phyloP scores from a whole-genome alignment of 345 rosid genomes.

The Eucalyptus erythrocorys region DNA sequence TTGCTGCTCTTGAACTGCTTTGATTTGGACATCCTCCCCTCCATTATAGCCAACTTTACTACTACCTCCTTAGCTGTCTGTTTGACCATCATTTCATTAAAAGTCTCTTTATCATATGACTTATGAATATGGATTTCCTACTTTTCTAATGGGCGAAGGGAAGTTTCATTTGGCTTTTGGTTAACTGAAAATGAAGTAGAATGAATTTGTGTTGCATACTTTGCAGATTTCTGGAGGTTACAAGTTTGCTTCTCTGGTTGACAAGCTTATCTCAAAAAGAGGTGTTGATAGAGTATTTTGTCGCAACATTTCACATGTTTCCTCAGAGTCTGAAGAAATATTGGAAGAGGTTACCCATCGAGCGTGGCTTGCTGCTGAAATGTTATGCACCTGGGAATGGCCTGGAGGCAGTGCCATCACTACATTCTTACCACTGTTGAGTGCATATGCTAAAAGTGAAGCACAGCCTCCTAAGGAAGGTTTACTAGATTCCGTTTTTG shows the following conservation, averaged over 20 bases:
- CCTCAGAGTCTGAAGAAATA: slow-evolving; percentile 7
- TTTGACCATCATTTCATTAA: not conserved
- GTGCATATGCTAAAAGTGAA: slow-evolving; percentile 37
- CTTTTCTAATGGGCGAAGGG: not conserved
- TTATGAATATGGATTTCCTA: not conserved
- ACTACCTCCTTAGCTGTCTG: not conserved
- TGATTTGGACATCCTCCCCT: not conserved
- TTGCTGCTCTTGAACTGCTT: not conserved
- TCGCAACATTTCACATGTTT: slow-evolving; percentile 2
- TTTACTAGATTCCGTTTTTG: slow-evolving; percentile 51
- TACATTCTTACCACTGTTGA: slow-evolving; percentile 63
- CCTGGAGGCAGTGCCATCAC: slow-evolving; percentile 63
- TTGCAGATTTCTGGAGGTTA: slow-evolving; percentile 44
- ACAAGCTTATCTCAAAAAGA: slow-evolving; percentile 47
- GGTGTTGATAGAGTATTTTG: slow-evolving; percentile 48
- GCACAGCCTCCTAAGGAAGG: slow-evolving; percentile 8
- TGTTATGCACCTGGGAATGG: slow-evolving; percentile 95
- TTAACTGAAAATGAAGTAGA: not conserved
- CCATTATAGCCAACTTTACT: not conserved
- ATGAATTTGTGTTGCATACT: not conserved
- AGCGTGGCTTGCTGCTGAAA: slow-evolving; percentile 89
- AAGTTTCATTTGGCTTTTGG: not conserved
- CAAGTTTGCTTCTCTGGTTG: slow-evolving; percentile 57
- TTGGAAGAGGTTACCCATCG: slow-evolving; percentile 21
- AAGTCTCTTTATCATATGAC: not conserved